These are phyloP conservation scores for Cladophialophora yegresii DNA, from an alignment of 2,329 filamentous ascomycete genomes.

Conservation along the genomic window DNA sequence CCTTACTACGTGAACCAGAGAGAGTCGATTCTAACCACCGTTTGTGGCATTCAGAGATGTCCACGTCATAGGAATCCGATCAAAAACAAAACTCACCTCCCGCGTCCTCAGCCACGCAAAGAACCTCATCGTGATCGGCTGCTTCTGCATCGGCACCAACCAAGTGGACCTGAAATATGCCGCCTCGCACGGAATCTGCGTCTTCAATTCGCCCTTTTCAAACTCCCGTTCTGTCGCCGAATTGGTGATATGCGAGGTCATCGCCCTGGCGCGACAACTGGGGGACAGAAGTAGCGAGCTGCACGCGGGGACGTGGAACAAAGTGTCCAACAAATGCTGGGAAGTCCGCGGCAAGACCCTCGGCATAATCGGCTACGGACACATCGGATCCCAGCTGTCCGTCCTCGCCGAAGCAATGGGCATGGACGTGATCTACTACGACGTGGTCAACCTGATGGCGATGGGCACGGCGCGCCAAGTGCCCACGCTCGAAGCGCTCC, in stretches of 20 bases:
- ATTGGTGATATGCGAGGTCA: conserved; percentile 92
- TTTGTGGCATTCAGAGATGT: conserved; percentile 66
- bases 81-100: conserved; percentile 91
- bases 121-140: conserved; percentile 92
- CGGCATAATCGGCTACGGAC: conserved; percentile 95
- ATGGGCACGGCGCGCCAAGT: conserved; percentile 87
- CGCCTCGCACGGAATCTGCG: conserved; percentile 82
- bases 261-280: conserved; percentile 84
- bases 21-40: conserved; percentile 6
- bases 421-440: conserved; percentile 97
- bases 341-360: conserved; percentile 97
- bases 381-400: conserved; percentile 94
- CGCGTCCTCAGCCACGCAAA: conserved; percentile 84
- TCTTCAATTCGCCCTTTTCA: conserved; percentile 98
- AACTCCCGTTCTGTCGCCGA: conserved; percentile 97
- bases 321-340: conserved; percentile 96
- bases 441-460: conserved; percentile 91
- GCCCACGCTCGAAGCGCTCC: conserved; percentile 71
- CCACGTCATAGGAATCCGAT: conserved; percentile 96
- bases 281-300: conserved; percentile 92
- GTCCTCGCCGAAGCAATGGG: conserved; percentile 97
- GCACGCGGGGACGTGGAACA: conserved; percentile 95
- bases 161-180: conserved; percentile 86
- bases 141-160: conserved; percentile 99
- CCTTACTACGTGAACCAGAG: background rate